These are phyloP conservation scores for Naegleria gruberi DNA, from an alignment of 208 protist genomes.

Conservation along the genomic window DNA sequence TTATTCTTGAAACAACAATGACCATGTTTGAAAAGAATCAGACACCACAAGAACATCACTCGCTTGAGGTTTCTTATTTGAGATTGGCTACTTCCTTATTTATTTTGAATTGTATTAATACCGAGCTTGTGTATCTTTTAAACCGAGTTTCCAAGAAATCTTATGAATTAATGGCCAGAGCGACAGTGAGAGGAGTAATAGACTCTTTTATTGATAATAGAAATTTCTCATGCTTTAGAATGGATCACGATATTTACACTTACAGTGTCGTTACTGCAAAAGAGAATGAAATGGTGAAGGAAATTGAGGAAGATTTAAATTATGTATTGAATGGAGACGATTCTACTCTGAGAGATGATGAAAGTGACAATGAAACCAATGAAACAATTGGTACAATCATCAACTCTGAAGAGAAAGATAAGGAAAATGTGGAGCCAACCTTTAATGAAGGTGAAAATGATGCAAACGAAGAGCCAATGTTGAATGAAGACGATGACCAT, in stretches of 20 bases:
- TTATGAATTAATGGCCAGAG: background rate
- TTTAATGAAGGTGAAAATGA: background rate
- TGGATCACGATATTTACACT: background rate
- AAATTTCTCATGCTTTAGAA: background rate
- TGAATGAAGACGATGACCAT: too few species aligned
- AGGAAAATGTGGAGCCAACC: background rate
- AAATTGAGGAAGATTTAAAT: too few species aligned
- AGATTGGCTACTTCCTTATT: background rate
- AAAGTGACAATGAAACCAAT: too few species aligned
- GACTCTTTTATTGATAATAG: background rate
- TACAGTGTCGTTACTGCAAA: too few species aligned
- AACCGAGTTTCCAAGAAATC: background rate
- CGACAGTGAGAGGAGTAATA: background rate
- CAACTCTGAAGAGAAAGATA: too few species aligned
- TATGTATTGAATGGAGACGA: too few species aligned
- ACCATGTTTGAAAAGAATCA: background rate
- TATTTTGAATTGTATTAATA: background rate
- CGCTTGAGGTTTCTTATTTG: background rate
- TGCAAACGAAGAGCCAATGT: background rate
- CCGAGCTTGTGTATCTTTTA: background rate
- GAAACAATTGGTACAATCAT: too few species aligned
- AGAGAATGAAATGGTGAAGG: too few species aligned
- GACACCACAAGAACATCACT: background rate
- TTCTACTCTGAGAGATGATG: too few species aligned
- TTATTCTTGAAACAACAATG: background rate